Evolutionary conservation across 257 asterid species (phyloP).

Genomic region (Solanum appendiculatum): DNA sequence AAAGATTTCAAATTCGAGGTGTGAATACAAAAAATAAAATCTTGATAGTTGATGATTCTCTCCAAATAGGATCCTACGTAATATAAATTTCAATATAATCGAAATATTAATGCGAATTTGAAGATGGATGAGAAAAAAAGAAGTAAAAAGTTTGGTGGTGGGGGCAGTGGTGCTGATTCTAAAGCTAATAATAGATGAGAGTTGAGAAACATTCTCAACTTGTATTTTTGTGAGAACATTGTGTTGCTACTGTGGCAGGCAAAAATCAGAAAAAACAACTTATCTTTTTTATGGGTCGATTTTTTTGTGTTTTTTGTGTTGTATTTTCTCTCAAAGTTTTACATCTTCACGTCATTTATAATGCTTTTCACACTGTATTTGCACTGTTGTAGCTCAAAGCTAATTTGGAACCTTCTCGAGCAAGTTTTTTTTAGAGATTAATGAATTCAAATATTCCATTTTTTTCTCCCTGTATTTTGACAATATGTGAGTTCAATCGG

Average conservation of each 20-base stretch:
- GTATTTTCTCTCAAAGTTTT: slow-evolving; percentile 11
- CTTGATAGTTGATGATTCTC: too few species aligned
- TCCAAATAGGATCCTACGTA: too few species aligned
- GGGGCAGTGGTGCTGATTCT: slow-evolving; percentile 57
- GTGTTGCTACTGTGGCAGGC: slow-evolving; percentile 73
- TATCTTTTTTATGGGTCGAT: slow-evolving; percentile 28
- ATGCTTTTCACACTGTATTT: slow-evolving; percentile 14
- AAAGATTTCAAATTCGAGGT: too few species aligned
- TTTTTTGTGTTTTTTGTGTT: slow-evolving; percentile 21
- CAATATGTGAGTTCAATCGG: neutral
- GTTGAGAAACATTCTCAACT: slow-evolving; percentile 45
- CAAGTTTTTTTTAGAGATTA: neutral
- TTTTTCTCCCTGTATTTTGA: neutral
- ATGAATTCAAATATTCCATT: neutral
- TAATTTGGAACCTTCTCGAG: neutral
- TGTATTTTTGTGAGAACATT: slow-evolving; percentile 57
- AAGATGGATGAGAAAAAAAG: too few species aligned
- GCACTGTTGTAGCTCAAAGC: neutral
- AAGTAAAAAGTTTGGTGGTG: slow-evolving; percentile 31
- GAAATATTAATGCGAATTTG: too few species aligned
- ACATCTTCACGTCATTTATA: neutral
- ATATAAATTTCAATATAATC: too few species aligned
- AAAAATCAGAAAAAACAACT: slow-evolving; percentile 35
- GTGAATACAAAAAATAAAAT: too few species aligned
- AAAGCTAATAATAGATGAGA: slow-evolving; percentile 27